Evolutionary conservation across 441 rosid species (phyloP), one percentile per base, ranked within the genome.

Genomic region (Gossypium trilobum): DNA sequence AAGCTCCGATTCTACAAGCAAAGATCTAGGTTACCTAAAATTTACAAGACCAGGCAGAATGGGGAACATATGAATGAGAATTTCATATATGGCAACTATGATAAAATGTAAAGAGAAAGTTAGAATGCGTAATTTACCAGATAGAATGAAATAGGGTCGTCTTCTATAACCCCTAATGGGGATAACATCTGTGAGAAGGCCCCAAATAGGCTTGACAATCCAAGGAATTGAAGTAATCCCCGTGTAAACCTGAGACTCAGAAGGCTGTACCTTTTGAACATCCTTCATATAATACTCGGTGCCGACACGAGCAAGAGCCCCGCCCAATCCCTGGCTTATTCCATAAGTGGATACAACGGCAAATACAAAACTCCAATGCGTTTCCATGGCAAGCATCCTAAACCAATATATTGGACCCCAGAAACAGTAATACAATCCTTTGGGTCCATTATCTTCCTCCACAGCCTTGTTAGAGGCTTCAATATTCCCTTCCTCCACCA

Each of bases 281-380:
- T 95, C 98, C 86, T 95, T 95, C 98, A 95, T 91, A 82, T 95
- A 93, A 78, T 93, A 95, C 81, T 87, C 91, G 0, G 93, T 90
- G 33, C 85, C 90, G 10, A 95, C 89, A 50, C 90, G 89, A 19
- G 80, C 79, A 33, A 95, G 56, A 73, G 97, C 92, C 60, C 95
- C 92, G 13, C 99, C 99, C 2, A 93, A 78, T 3, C 99, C 98
- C 78, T 95, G 98, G 84, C 85, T 91, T 68, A 93, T 80, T 9
- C 99, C 99, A 74, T 95, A 90, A 14, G 88, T 78, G 31, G 81
- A 77, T 74, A 93, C 86, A 70, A 93, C 98, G 7, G 88, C 97
- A 56, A 89, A 82, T 57, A 95, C 97, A 70, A 91, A 89, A 75
- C 96, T 95, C 99, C 97, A 95, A 72, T 95, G 95, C 69, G 87